Evolutionary conservation across 208 protist species (phyloP).

Genomic region (Wallacemonas sp.): DNA sequence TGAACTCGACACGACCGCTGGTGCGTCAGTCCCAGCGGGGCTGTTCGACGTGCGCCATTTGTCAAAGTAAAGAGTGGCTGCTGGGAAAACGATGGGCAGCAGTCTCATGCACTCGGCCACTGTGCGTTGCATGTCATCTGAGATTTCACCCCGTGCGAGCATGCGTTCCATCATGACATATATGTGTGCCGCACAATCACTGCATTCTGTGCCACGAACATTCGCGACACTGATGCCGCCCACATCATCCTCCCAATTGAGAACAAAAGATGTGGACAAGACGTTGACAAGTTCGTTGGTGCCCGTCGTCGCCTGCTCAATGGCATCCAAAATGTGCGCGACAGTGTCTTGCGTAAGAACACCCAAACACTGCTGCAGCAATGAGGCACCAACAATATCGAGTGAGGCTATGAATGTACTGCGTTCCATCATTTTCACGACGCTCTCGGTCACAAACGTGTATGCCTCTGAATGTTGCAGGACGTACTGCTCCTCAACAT

Average conservation of each 20-base stretch:
- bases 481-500: slow-evolving; percentile 43
- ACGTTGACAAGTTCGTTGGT: slow-evolving; percentile 22
- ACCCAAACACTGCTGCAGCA: slow-evolving; percentile 45
- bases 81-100: slow-evolving; percentile 29
- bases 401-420: slow-evolving; percentile 65
- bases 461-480: slow-evolving; percentile 72
- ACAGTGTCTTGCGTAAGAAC: slow-evolving; percentile 34
- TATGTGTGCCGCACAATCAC: slow-evolving; percentile 29
- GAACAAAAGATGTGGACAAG: slow-evolving; percentile 31
- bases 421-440: slow-evolving; percentile 62
- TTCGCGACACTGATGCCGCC: slow-evolving; percentile 29
- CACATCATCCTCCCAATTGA: slow-evolving; percentile 43
- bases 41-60: slow-evolving; percentile 22
- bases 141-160: slow-evolving; percentile 7
- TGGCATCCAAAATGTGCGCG: slow-evolving; percentile 22
- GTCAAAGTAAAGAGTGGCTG: slow-evolving; percentile 21
- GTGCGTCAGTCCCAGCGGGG: background rate
- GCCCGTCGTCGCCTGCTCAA: slow-evolving; percentile 12
- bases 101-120: slow-evolving; percentile 19
- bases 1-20: background rate
- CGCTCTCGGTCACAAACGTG: slow-evolving; percentile 57
- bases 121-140: slow-evolving; percentile 4
- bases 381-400: slow-evolving; percentile 42
- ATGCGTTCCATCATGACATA: slow-evolving; percentile 31
- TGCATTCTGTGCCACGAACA: slow-evolving; percentile 28